Evolutionary conservation across 345 rosid genomes (phyloP), one percentile per base, ranked within the genome.

Genomic region (Linum trigynum): DNA sequence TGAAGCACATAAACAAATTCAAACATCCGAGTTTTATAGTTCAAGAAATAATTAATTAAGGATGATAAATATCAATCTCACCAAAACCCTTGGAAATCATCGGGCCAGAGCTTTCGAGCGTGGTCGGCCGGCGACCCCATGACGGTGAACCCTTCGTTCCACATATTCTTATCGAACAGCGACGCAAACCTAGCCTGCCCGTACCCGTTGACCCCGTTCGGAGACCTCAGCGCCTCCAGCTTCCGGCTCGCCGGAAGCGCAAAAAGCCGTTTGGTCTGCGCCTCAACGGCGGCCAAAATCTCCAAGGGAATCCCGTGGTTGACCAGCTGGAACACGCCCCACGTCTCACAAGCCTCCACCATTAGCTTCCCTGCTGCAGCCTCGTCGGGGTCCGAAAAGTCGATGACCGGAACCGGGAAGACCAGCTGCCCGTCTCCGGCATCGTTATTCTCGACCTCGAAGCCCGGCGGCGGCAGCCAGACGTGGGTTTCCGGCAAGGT

Each of bases 111-210:
- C 53, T 6, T 7, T 2, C 14, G 4, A 2, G 72, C 78, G 42
- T 75, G 71, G 3, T 67, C 38, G 3, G 23, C 57, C 2, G 78
- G 68, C 38, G 71, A 71, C 7, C 75, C 75, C 57, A 58, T 41
- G 9, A 75, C 59, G 16, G 75, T 70, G 62, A 75, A 75, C 3
- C 72, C 74, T 8, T 75, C 78, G 5, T 67, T 15, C 78, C 78
- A 70, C 78, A 75, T 70, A 41, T 62, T 38, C 63, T 70, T 75
- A 7, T 11, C 9, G 23, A 67, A 67, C 59, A 70, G 67, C 14
- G 4, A 0, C 14, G 75, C 58, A 7, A 75, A 70, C 32, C 60
- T 35, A 35, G 71, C 66, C 23, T 9, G 7, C 8, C 75, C 75
- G 37, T 67, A 75, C 4, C 78, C 78, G 2, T 59, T 7, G 3